Conservation (phyloP, 306 rosid genomes). For the Fragaria vesca region DNA sequence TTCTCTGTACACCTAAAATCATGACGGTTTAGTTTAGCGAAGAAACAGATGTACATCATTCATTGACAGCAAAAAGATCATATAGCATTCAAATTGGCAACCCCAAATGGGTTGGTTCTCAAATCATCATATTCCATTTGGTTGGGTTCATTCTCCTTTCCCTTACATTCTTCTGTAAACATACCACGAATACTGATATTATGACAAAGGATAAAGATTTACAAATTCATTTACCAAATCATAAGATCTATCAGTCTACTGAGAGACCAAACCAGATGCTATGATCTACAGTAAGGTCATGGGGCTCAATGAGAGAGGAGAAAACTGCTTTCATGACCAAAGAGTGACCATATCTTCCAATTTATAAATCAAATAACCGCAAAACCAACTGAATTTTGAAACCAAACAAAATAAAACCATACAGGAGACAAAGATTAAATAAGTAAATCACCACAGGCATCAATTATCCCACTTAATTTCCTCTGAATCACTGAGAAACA, state of each 20-base stretch:
- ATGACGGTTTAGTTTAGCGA: neutral
- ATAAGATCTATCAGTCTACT: neutral
- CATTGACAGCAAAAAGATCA: neutral
- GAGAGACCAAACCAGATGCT: neutral
- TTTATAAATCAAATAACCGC: neutral
- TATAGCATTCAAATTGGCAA: neutral
- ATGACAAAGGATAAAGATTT: neutral
- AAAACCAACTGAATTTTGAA: no score
- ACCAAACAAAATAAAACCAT: neutral
- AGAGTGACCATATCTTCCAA: neutral
- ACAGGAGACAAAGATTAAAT: neutral
- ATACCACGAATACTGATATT: neutral
- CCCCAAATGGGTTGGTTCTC: neutral
- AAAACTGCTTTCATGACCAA: neutral
- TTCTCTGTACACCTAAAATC: neutral
- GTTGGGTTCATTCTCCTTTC: neutral
- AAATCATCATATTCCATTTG: neutral
- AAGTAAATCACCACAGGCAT: neutral
- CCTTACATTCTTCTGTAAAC: neutral
- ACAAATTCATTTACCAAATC: neutral
- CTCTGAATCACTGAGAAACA: neutral
- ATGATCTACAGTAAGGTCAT: constrained; percentile 1
- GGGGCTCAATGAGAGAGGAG: neutral
- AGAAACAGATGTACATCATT: neutral
- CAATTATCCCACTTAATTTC: constrained; percentile 3